Evolutionary conservation across 345 rosid species (phyloP).

Genomic region (Lepidium aucheri): DNA sequence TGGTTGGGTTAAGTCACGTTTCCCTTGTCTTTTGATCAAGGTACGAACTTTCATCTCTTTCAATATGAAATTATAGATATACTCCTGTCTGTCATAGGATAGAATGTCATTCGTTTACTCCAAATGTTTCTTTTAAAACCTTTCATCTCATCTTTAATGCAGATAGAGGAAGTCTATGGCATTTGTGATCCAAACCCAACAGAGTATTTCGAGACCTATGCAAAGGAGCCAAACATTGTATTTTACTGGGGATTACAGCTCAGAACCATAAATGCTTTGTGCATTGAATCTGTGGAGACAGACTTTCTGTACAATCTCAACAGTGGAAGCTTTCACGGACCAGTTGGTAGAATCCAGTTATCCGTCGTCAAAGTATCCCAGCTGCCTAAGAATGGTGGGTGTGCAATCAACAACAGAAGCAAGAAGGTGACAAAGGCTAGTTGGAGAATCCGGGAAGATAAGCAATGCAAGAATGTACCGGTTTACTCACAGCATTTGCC

Average conservation of each 20-base stretch:
- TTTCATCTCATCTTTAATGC: constrained; percentile 6
- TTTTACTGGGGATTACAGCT: constrained; percentile 49
- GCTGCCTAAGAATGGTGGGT: constrained; percentile 25
- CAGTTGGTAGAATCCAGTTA: constrained; percentile 30
- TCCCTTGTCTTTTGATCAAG: constrained; percentile 44
- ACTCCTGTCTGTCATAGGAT: neutral
- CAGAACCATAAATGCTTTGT: constrained; percentile 15
- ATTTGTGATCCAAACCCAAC: constrained; percentile 48
- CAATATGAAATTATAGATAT: neutral
- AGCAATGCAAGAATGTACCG: constrained; percentile 19
- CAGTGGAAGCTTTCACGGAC: constrained; percentile 31
- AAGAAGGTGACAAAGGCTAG: no score
- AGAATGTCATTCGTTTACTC: neutral
- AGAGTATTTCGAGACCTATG: constrained; percentile 33
- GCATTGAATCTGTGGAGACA: constrained; percentile 30
- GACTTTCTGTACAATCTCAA: constrained; percentile 36
- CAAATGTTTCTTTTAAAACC: neutral
- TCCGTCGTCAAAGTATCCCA: constrained; percentile 38
- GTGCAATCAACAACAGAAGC: no score
- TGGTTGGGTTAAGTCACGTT: constrained; percentile 62
- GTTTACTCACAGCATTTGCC: constrained; percentile 39
- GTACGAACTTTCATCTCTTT: constrained; percentile 16
- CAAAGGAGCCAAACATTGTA: constrained; percentile 29
- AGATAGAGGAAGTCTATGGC: constrained; percentile 49
- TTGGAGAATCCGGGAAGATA: no score